Percentiles rank a stretch among this genome's conserved stretches.
These are phyloP conservation scores for Pisolithus microcarpus DNA, from an alignment of 768 basidiomycete species.

Conservation along the genomic window DNA sequence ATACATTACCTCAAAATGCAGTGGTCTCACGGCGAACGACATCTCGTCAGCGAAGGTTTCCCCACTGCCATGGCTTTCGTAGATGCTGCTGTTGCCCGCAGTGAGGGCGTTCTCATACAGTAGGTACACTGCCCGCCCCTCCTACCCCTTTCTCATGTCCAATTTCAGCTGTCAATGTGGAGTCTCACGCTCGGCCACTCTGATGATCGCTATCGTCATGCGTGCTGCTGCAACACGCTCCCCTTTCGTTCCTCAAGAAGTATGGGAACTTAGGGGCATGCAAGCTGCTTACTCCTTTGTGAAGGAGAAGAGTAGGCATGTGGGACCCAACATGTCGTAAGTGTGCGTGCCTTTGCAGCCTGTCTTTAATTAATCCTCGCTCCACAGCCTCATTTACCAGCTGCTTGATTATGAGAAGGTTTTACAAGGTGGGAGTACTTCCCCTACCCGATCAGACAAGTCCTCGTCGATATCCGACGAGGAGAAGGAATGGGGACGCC, in stretches of 20 bases:
- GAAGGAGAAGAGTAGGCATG: slow-evolving; percentile 80
- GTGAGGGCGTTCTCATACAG: slow-evolving; percentile 81
- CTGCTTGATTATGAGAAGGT: slow-evolving; percentile 84
- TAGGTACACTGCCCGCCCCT: slow-evolving; percentile 36
- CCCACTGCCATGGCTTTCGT: slow-evolving; percentile 74
- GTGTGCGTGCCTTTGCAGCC: slow-evolving; percentile 31
- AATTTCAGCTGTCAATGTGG: slow-evolving; percentile 83
- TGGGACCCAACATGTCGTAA: slow-evolving; percentile 93
- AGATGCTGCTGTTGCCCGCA: slow-evolving; percentile 66
- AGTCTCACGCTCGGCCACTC: slow-evolving; percentile 83
- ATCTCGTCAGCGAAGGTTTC: slow-evolving; percentile 76
- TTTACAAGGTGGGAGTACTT: slow-evolving; percentile 44
- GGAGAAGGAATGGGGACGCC: slow-evolving; percentile 77
- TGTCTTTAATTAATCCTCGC: slow-evolving; percentile 17
- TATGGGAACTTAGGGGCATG: slow-evolving; percentile 80
- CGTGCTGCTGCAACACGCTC: slow-evolving; percentile 72
- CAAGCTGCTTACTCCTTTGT: slow-evolving; percentile 86
- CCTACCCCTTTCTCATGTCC: slow-evolving; percentile 11
- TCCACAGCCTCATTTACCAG: slow-evolving; percentile 80
- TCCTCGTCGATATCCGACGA: slow-evolving; percentile 52
- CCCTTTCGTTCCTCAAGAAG: slow-evolving; percentile 60
- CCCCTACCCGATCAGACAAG: slow-evolving; percentile 47
- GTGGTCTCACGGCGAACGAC: slow-evolving; percentile 93
- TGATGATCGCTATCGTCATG: slow-evolving; percentile 90
- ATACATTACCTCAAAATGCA: slow-evolving; percentile 85